Evolutionary conservation across 2,329 filamentous ascomycete genomes (phyloP).

Genomic region (Pseudovirgaria hyperparasitica): DNA sequence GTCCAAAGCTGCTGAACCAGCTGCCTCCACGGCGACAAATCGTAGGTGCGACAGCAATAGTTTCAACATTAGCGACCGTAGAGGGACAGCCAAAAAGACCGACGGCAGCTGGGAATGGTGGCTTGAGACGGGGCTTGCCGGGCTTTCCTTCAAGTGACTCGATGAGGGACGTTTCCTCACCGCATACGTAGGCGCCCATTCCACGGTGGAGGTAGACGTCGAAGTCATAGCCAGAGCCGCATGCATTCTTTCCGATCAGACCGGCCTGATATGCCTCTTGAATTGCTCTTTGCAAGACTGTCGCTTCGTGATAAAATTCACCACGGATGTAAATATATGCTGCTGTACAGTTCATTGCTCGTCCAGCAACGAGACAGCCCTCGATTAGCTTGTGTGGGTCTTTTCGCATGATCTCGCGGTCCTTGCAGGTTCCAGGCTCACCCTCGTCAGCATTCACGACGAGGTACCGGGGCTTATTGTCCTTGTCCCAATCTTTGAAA

Average conservation of each 20-base stretch:
- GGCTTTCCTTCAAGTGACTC: slow-evolving; percentile 98
- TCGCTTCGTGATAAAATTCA: slow-evolving; percentile 94
- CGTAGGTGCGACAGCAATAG: slow-evolving; percentile 85
- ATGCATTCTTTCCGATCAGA: slow-evolving; percentile 95
- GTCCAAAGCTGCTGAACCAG: slow-evolving; percentile 92
- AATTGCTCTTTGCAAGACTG: slow-evolving; percentile 85
- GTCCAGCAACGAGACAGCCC: slow-evolving; percentile 87
- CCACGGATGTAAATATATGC: slow-evolving; percentile 99
- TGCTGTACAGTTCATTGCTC: slow-evolving; percentile 97
- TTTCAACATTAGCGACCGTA: slow-evolving; percentile 97
- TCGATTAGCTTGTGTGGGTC: slow-evolving; percentile 98
- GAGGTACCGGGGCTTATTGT: slow-evolving; percentile 86
- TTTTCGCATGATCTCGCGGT: slow-evolving; percentile 99
- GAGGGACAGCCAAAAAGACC: slow-evolving; percentile 97
- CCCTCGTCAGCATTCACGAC: slow-evolving; percentile 98
- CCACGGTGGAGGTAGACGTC: slow-evolving; percentile 95
- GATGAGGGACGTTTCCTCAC: slow-evolving; percentile 95
- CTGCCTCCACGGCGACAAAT: slow-evolving; percentile 83
- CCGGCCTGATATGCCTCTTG: slow-evolving; percentile 95
- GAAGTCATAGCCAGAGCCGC: slow-evolving; percentile 92
- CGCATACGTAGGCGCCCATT: slow-evolving; percentile 94
- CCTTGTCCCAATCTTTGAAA: slow-evolving; percentile 99
- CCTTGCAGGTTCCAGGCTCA: slow-evolving; percentile 98
- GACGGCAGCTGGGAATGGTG: slow-evolving; percentile 92
- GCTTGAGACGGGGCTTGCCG: slow-evolving; percentile 96